Conservation (phyloP, 2,329 filamentous ascomycete genomes). For the Kalmusia sp. region DNA sequence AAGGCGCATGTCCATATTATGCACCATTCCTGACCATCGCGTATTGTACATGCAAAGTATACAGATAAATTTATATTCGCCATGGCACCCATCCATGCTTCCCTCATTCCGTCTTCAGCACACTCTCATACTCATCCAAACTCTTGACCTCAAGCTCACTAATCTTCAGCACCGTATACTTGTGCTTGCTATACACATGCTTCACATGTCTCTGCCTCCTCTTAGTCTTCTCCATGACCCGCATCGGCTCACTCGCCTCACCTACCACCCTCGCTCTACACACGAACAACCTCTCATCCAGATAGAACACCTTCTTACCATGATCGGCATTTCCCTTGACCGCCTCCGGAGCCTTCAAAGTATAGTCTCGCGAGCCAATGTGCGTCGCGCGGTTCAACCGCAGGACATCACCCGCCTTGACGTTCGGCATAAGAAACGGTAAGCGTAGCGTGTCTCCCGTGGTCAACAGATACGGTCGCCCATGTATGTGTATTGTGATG, state of each 20-base stretch:
- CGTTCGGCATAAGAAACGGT: conserved; percentile 58
- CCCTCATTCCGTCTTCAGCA: conserved; percentile 22
- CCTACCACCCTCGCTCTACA: conserved; percentile 87
- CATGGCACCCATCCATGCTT: background rate
- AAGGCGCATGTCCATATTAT: background rate
- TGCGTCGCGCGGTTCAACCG: conserved; percentile 84
- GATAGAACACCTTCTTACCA: conserved; percentile 59
- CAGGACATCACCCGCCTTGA: conserved; percentile 78
- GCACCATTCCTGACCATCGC: background rate
- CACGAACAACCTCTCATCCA: conserved; percentile 84
- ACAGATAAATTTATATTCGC: background rate
- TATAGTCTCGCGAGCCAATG: conserved; percentile 88
- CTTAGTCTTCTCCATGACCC: conserved; percentile 66
- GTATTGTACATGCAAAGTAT: conserved; percentile 6
- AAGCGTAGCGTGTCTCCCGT: conserved; percentile 57
- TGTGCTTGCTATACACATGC: conserved; percentile 86
- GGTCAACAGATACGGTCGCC: conserved; percentile 79
- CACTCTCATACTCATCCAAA: conserved; percentile 59
- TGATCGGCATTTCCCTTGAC: conserved; percentile 39
- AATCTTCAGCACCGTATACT: conserved; percentile 84
- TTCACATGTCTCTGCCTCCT: conserved; percentile 71
- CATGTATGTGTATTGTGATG: conserved; percentile 80
- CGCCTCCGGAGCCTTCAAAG: conserved; percentile 66
- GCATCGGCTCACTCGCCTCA: conserved; percentile 73
- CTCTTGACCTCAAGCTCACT: conserved; percentile 77